Evolutionary conservation across 129 eudicot genomes (phyloP), one percentile per base, ranked within the genome.

Genomic region (Scalesia atractyloides): DNA sequence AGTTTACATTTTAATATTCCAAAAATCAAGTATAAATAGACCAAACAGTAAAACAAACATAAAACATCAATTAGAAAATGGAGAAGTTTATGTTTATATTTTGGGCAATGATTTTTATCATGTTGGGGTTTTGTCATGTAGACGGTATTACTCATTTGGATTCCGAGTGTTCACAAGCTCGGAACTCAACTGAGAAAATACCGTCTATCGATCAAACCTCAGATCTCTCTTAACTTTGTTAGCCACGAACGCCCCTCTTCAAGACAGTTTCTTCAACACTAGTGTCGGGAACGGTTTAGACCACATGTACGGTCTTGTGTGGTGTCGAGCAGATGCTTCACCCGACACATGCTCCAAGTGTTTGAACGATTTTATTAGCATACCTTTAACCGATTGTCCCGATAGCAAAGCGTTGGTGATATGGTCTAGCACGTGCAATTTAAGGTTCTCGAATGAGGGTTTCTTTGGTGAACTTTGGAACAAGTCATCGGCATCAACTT

Each of bases 271-370:
- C 74, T 49, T 51, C 48, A 65, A 57, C 26, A 20, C 62, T 20
- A 79, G 78, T 64, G 78, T 66, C 5, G 64, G 78, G 17, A 72
- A 34, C 41, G 64, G 69, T 72, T 66, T 57, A 5, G 33, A 72
- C 22, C 73, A 18, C 36, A 68, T 79, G 10, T 34, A 56, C 48
- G 82, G 82, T 20, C 51, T 79, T 2, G 68, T 26, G 19, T 73
- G 77, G 68, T 79, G 78, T 72, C 73, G 82, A 53, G 82, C 48
- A 0, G 82, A 79, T 49, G 46, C 73, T 65, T 72, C 82, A 44
- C 49, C 69, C 1, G 8, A 41, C 46, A 34, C 60, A 52, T 72
- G 82, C 64, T 50, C 68, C 0, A 26, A 73, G 4, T 79, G 82
- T 49, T 54, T 73, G 58, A 43, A 19, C 30, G 36, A 33, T 26